A percentile compares a stretch with the other conserved stretches of the same genome.
phyloP scores from a whole-genome alignment of 2,329 filamentous ascomycete species.

The Fusarium sp. region DNA sequence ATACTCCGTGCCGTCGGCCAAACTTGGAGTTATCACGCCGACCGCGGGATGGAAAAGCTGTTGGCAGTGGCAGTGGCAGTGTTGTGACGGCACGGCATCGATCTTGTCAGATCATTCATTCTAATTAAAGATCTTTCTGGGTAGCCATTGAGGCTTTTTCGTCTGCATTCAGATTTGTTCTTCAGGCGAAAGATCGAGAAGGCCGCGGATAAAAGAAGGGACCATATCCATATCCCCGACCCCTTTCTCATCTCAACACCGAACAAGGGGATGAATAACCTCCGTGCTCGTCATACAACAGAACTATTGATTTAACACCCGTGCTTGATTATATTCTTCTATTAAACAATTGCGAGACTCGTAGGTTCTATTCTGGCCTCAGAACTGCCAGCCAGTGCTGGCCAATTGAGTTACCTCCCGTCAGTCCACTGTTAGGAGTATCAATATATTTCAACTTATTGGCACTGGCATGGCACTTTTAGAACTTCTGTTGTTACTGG shows the following conservation, averaged over 20 bases:
- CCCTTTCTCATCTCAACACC: slow-evolving; percentile 18
- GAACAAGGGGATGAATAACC: not conserved
- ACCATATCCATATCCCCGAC: not conserved
- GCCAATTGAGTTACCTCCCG: not conserved
- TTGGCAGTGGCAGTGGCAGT: slow-evolving; percentile 6
- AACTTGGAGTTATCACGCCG: slow-evolving; percentile 11
- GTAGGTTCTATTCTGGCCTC: not conserved
- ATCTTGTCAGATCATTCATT: slow-evolving; percentile 9
- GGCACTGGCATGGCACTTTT: not conserved
- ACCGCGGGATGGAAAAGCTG: slow-evolving; percentile 1
- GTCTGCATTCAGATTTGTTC: not conserved
- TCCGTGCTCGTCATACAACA: not conserved
- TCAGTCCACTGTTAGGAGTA: not conserved
- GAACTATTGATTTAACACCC: not conserved
- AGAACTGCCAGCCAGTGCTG: slow-evolving; percentile 19
- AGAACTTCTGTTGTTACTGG: not conserved
- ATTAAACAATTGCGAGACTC: not conserved
- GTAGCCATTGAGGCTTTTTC: not conserved
- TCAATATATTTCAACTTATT: not conserved
- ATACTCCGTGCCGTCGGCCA: slow-evolving; percentile 8
- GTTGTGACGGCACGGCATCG: slow-evolving; percentile 6
- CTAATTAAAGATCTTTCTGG: not conserved
- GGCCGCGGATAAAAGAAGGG: not conserved
- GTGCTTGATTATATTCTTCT: not conserved
- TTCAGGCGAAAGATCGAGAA: not conserved